phyloP scores from a whole-genome alignment of 129 eudicot genomes.

The Saposhnikovia divaricata region DNA sequence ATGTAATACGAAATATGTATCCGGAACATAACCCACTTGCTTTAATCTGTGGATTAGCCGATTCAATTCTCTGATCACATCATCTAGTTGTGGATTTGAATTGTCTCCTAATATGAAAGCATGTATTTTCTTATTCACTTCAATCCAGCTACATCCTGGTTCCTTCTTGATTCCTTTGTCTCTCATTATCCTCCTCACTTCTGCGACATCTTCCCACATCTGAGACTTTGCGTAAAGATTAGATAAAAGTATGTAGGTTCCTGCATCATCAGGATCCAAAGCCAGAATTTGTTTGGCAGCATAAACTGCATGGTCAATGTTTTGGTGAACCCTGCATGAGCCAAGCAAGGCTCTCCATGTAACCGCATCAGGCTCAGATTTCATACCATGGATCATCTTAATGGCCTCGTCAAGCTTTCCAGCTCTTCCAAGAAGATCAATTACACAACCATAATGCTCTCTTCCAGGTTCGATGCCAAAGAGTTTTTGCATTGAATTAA shows the following conservation, averaged over 20 bases:
- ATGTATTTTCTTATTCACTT: conserved; percentile 7
- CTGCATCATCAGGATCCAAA: conserved; percentile 8
- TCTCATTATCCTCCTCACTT: conserved; percentile 5
- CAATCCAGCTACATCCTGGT: conserved; percentile 14
- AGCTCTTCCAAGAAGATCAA: conserved; percentile 12
- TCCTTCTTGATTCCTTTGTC: conserved; percentile 10
- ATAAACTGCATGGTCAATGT: conserved; percentile 7
- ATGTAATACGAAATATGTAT: neutral
- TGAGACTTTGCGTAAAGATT: conserved; percentile 9
- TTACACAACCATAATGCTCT: conserved; percentile 9
- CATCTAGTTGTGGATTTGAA: conserved; percentile 4
- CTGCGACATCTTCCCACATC: conserved; percentile 2
- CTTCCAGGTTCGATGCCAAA: conserved; percentile 11
- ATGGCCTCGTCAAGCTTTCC: conserved; percentile 11
- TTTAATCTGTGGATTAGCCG: neutral
- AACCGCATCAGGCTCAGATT: conserved; percentile 7
- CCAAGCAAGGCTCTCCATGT: conserved; percentile 11
- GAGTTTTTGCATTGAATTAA: conserved; percentile 5
- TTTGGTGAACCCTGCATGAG: conserved; percentile 12
- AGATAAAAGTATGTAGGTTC: conserved; percentile 11
- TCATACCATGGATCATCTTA: conserved; percentile 6
- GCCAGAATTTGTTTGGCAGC: conserved; percentile 8
- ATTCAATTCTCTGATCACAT: neutral
- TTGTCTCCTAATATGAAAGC: conserved; percentile 6
- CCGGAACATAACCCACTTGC: conserved; percentile 12